These are phyloP conservation scores for Eucalyptus globulus DNA, from an alignment of 345 rosid species.

Conservation along the genomic window DNA sequence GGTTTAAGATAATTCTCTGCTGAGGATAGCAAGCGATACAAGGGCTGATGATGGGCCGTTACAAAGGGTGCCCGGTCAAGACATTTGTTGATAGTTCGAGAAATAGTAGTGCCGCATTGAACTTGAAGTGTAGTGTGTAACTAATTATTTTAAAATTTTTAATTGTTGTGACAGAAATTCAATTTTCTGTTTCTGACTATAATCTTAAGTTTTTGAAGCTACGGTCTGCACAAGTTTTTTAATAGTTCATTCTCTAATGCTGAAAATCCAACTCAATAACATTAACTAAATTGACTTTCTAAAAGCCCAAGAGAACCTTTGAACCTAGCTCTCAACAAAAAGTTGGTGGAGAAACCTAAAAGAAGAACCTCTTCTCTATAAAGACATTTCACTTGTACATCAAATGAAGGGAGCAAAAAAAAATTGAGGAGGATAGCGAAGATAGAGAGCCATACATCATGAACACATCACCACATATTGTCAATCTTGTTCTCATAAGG, in stretches of 20 bases:
- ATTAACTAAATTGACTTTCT: too few relatives aligned
- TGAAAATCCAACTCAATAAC: too few relatives aligned
- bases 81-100: too few relatives aligned
- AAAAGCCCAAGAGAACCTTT: too few relatives aligned
- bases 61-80: too few relatives aligned
- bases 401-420: background rate
- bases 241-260: too few relatives aligned
- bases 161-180: background rate
- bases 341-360: background rate
- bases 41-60: background rate
- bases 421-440: background rate
- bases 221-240: too few relatives aligned
- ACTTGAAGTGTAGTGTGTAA: too few relatives aligned
- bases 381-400: background rate
- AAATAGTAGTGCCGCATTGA: too few relatives aligned
- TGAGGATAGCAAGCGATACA: background rate
- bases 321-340: background rate
- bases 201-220: background rate
- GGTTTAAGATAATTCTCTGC: background rate
- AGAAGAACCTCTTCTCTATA: too few relatives aligned
- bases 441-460: background rate
- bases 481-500: background rate
- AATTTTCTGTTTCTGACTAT: background rate
- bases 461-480: background rate
- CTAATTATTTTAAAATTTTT: background rate